Conservation (phyloP, 108 stramenopile genomes). For the Discostella stelligeroides region DNA sequence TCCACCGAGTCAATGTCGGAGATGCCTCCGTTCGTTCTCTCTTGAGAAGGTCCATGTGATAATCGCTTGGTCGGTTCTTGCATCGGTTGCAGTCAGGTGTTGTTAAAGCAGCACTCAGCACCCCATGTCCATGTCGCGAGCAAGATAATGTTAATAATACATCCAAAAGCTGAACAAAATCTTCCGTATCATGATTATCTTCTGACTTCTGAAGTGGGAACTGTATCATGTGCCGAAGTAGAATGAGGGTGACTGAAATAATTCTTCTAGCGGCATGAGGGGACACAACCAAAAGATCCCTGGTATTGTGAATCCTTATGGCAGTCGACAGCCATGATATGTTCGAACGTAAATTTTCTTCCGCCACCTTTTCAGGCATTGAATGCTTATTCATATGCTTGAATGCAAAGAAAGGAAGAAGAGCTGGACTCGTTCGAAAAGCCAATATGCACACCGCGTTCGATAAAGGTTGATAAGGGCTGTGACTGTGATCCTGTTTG, state of each 20-base stretch:
- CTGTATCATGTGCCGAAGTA: slow-evolving; percentile 24
- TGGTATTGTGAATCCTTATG: not conserved
- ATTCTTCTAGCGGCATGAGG: slow-evolving; percentile 16
- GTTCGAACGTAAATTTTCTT: slow-evolving; percentile 28
- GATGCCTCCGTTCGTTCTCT: not conserved
- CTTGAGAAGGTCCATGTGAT: slow-evolving; percentile 13
- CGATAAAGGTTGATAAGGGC: not conserved
- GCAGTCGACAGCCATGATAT: slow-evolving; percentile 17
- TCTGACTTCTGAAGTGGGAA: no score
- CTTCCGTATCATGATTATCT: not conserved
- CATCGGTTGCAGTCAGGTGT: not conserved
- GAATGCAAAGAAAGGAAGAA: slow-evolving; percentile 21
- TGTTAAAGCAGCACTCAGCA: not conserved
- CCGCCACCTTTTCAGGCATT: not conserved
- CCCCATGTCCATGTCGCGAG: slow-evolving; percentile 4
- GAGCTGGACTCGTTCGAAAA: slow-evolving; percentile 33
- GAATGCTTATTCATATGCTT: no score
- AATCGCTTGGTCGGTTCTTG: slow-evolving; percentile 26
- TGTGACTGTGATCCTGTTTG: not conserved
- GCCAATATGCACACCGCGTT: slow-evolving; percentile 21
- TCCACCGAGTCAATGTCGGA: slow-evolving; percentile 4
- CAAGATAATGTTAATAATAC: slow-evolving; percentile 11
- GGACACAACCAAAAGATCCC: slow-evolving; percentile 12
- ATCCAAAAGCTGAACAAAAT: slow-evolving; percentile 25
- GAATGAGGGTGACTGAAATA: slow-evolving; percentile 18